Evolutionary conservation across 2,329 filamentous ascomycete genomes (phyloP).

Genomic region (Scopulariopsis brevicaulis): DNA sequence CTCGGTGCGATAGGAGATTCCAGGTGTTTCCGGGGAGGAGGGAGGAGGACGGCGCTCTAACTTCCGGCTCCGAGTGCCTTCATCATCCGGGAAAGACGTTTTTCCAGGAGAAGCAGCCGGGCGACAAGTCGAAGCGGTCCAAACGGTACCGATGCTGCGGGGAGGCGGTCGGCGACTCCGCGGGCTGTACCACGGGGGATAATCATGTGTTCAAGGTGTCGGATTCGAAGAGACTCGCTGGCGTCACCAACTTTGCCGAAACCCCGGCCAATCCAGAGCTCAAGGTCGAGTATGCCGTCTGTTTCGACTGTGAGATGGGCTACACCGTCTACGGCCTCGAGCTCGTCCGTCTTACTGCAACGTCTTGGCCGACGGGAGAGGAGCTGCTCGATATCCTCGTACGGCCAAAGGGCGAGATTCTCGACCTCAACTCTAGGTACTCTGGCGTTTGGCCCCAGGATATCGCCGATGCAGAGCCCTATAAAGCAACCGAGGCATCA

Average conservation of each 20-base stretch:
- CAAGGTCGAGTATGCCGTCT: slow-evolving; percentile 63
- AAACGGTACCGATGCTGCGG: slow-evolving; percentile 71
- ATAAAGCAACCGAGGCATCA: slow-evolving; percentile 17
- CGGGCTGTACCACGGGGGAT: slow-evolving; percentile 59
- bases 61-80: slow-evolving; percentile 65
- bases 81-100: slow-evolving; percentile 70
- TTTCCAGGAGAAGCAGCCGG: slow-evolving; percentile 42
- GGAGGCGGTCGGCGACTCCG: slow-evolving; percentile 57
- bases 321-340: slow-evolving; percentile 86
- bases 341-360: slow-evolving; percentile 78
- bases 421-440: slow-evolving; percentile 87
- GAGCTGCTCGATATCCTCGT: slow-evolving; percentile 77
- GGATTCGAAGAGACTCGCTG: slow-evolving; percentile 63
- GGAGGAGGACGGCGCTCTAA: slow-evolving; percentile 61
- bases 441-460: slow-evolving; percentile 78
- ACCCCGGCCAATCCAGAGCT: slow-evolving; percentile 59
- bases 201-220: slow-evolving; percentile 83
- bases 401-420: slow-evolving; percentile 66
- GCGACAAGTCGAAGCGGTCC: slow-evolving; percentile 43
- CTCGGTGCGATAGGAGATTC: slow-evolving; percentile 76
- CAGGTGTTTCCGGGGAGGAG: slow-evolving; percentile 84
- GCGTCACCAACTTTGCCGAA: slow-evolving; percentile 65
- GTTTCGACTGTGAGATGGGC: slow-evolving; percentile 96
- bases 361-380: slow-evolving; percentile 71
- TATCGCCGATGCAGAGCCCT: slow-evolving; percentile 56